Evolutionary conservation across 1,284 basidiomycete genomes (phyloP).

Genomic region (Sanghuangporus sanghuang): DNA sequence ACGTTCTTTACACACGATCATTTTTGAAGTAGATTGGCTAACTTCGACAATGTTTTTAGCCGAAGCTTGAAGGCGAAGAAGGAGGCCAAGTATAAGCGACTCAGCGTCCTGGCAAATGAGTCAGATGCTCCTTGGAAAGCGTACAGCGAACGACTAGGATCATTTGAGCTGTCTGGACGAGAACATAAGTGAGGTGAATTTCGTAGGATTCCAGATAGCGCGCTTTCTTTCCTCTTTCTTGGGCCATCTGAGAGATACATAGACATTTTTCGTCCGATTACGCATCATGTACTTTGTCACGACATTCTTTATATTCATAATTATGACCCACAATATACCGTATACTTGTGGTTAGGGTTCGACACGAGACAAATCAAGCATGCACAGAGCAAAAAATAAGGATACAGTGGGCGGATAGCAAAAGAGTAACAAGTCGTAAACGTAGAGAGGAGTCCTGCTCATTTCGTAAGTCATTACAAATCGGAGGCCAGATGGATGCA

Average conservation of each 20-base stretch:
- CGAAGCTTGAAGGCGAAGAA: slow-evolving; percentile 4
- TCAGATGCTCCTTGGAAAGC: slow-evolving; percentile 17
- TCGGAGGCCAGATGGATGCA: too few relatives aligned
- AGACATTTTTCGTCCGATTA: not conserved
- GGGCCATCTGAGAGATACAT: not conserved
- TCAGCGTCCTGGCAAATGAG: slow-evolving; percentile 11
- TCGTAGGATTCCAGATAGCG: not conserved
- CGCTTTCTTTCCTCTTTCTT: not conserved
- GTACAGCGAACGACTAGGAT: slow-evolving; percentile 16
- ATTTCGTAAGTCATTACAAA: not conserved
- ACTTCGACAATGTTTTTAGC: not conserved
- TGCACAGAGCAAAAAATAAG: not conserved
- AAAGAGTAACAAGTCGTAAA: not conserved
- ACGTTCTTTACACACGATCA: slow-evolving; percentile 1
- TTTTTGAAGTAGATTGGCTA: not conserved
- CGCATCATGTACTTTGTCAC: not conserved
- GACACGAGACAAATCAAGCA: not conserved
- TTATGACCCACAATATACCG: not conserved
- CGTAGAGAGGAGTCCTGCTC: not conserved
- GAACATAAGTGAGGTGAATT: not conserved
- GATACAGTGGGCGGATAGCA: not conserved
- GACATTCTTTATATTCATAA: not conserved
- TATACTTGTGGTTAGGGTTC: not conserved
- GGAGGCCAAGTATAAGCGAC: slow-evolving; percentile 14
- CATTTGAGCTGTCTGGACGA: slow-evolving; percentile 10